Conservation (phyloP, 257 asterid genomes). For the Lavandula angustifolia region DNA sequence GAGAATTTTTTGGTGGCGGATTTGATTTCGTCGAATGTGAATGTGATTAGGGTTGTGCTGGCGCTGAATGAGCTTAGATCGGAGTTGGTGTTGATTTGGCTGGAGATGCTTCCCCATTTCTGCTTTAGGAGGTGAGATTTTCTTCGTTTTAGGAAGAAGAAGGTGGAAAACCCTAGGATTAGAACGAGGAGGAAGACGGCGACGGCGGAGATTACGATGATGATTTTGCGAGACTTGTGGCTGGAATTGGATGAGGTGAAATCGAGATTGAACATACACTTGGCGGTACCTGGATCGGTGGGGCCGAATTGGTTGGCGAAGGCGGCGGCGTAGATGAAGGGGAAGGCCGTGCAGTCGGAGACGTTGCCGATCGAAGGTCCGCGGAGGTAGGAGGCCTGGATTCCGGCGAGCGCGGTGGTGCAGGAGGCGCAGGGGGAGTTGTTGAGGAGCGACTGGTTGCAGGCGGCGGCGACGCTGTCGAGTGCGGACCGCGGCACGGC, state of each 20-base stretch:
- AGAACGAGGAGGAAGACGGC: conserved; percentile 31
- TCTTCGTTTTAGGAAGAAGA: conserved; percentile 43
- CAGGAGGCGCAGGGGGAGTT: conserved; percentile 80
- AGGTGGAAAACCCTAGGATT: conserved; percentile 34
- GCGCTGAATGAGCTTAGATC: conserved; percentile 66
- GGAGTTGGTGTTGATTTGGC: conserved; percentile 33
- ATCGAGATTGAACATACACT: conserved; percentile 72
- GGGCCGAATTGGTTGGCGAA: conserved; percentile 65
- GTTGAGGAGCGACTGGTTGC: conserved; percentile 66
- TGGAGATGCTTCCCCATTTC: conserved; percentile 29
- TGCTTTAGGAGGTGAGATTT: conserved; percentile 19
- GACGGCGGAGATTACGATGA: conserved; percentile 41
- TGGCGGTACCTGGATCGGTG: conserved; percentile 62
- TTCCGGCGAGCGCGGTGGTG: conserved; percentile 55
- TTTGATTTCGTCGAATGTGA: conserved; percentile 67
- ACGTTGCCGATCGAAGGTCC: conserved; percentile 60
- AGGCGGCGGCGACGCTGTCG: conserved; percentile 39
- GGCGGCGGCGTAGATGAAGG: conserved; percentile 70
- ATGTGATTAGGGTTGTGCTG: conserved; percentile 62
- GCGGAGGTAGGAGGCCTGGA: conserved; percentile 53
- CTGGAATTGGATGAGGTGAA: conserved; percentile 30
- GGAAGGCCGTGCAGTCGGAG: conserved; percentile 63
- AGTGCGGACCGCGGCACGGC: conserved; percentile 43
- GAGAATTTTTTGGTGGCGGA: conserved; percentile 62
- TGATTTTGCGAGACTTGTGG: conserved; percentile 33